phyloP scores from a whole-genome alignment of 2,329 filamentous ascomycete genomes.

The Chrysoporthe austroafricana region DNA sequence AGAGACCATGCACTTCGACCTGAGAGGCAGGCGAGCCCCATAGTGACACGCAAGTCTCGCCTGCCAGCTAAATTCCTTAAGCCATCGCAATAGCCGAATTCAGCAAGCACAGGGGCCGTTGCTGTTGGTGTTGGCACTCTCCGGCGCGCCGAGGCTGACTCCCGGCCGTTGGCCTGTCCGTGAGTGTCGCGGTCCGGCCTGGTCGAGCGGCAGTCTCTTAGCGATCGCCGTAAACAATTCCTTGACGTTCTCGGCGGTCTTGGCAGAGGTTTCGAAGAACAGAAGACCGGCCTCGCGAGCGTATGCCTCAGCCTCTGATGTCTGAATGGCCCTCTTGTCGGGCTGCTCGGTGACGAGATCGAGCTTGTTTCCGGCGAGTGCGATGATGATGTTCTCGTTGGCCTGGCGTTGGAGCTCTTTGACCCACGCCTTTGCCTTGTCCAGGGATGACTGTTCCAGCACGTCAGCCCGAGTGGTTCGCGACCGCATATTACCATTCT shows the following conservation, averaged over 20 bases:
- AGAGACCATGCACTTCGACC: not conserved
- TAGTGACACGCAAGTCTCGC: conserved; percentile 8
- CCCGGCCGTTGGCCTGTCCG: conserved; percentile 65
- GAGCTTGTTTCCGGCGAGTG: conserved; percentile 95
- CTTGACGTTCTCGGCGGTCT: conserved; percentile 93
- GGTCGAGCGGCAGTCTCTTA: conserved; percentile 95
- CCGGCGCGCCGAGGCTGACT: conserved; percentile 57
- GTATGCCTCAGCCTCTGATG: conserved; percentile 92
- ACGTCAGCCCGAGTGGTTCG: conserved; percentile 32
- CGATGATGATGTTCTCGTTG: conserved; percentile 99
- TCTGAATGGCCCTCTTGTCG: conserved; percentile 90
- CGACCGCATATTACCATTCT: too few species aligned
- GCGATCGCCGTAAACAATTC: conserved; percentile 97
- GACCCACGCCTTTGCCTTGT: conserved; percentile 99
- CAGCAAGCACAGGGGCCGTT: conserved; percentile 62
- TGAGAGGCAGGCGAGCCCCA: not conserved
- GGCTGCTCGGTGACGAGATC: conserved; percentile 94
- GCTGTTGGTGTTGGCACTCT: conserved; percentile 61
- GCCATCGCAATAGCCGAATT: not conserved
- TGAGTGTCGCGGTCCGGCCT: conserved; percentile 88
- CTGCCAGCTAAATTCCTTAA: not conserved
- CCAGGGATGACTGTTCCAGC: conserved; percentile 76
- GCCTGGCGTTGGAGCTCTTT: conserved; percentile 98
- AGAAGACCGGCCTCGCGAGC: conserved; percentile 89
- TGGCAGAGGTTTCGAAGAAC: conserved; percentile 98